Evolutionary conservation across 148 eudicot species (phyloP).

Genomic region (Spergularia bocconei): DNA sequence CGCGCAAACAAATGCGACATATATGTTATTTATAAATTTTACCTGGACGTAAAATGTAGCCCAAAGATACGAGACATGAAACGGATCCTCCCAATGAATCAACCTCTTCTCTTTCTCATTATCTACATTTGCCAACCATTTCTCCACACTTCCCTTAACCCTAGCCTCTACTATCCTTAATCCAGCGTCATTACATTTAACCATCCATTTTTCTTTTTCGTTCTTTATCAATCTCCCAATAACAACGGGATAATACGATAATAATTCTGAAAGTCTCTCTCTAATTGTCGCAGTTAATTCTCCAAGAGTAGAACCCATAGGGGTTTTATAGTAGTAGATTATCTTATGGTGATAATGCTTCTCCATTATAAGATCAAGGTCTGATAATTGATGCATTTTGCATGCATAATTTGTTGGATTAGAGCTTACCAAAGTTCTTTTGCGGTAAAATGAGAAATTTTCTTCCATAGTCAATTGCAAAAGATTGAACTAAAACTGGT

Average conservation of each 20-base stretch:
- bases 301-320: slow-evolving; percentile 19
- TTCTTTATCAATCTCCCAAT: slow-evolving; percentile 48
- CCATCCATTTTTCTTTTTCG: slow-evolving; percentile 47
- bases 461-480: slow-evolving; percentile 22
- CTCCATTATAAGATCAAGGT: slow-evolving; percentile 62
- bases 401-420: slow-evolving; percentile 40
- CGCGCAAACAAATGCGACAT: too few relatives aligned
- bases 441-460: slow-evolving; percentile 30
- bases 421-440: slow-evolving; percentile 49
- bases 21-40: not conserved
- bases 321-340: slow-evolving; percentile 45
- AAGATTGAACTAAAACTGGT: too few relatives aligned
- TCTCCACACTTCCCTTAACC: slow-evolving; percentile 58
- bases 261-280: slow-evolving; percentile 40
- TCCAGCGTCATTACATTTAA: slow-evolving; percentile 76
- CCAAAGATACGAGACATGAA: slow-evolving; percentile 54
- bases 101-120: slow-evolving; percentile 55
- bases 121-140: slow-evolving; percentile 49
- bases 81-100: slow-evolving; percentile 65
- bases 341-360: slow-evolving; percentile 32
- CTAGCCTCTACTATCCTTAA: slow-evolving; percentile 53
- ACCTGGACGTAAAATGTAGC: slow-evolving; percentile 55
- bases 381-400: slow-evolving; percentile 32
- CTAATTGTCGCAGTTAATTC: slow-evolving; percentile 32
- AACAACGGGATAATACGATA: slow-evolving; percentile 34